Evolutionary conservation across 2,329 filamentous ascomycete genomes (phyloP).

Genomic region (Paraconiothyrium brasiliense): DNA sequence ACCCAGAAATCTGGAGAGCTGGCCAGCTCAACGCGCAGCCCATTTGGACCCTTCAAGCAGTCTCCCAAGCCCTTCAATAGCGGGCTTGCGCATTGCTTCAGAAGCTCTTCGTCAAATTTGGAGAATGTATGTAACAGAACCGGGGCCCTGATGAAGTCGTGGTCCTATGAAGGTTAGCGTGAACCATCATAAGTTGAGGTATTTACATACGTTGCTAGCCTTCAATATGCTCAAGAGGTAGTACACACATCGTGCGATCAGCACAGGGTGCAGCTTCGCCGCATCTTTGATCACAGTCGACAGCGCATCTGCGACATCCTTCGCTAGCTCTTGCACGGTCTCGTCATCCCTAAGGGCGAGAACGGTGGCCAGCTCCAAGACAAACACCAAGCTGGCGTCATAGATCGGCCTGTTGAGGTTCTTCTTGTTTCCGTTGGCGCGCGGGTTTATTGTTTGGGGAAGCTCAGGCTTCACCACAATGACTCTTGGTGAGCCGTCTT

Average conservation of each 20-base stretch:
- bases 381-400: slow-evolving; percentile 85
- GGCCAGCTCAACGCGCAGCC: slow-evolving; percentile 89
- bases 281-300: slow-evolving; percentile 84
- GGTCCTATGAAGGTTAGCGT: slow-evolving; percentile 65
- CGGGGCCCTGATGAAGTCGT: slow-evolving; percentile 90
- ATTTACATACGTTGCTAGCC: slow-evolving; percentile 77
- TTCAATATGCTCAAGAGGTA: slow-evolving; percentile 86
- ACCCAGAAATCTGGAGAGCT: slow-evolving; percentile 98
- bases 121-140: slow-evolving; percentile 92
- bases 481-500: slow-evolving; percentile 80
- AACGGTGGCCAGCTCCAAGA: slow-evolving; percentile 89
- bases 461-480: slow-evolving; percentile 92
- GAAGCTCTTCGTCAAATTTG: slow-evolving; percentile 78
- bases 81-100: slow-evolving; percentile 78
- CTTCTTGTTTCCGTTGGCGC: slow-evolving; percentile 67
- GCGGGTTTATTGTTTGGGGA: slow-evolving; percentile 68
- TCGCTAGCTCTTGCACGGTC: slow-evolving; percentile 77
- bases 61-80: slow-evolving; percentile 80
- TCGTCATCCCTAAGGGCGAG: slow-evolving; percentile 79
- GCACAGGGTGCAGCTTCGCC: slow-evolving; percentile 80
- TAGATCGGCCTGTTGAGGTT: slow-evolving; percentile 71
- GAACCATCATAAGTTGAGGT: not conserved
- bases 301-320: slow-evolving; percentile 80
- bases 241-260: slow-evolving; percentile 83
- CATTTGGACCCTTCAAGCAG: slow-evolving; percentile 80